phyloP scores from a whole-genome alignment of 805 yeast species.

The Wickerhamiella lipophila region DNA sequence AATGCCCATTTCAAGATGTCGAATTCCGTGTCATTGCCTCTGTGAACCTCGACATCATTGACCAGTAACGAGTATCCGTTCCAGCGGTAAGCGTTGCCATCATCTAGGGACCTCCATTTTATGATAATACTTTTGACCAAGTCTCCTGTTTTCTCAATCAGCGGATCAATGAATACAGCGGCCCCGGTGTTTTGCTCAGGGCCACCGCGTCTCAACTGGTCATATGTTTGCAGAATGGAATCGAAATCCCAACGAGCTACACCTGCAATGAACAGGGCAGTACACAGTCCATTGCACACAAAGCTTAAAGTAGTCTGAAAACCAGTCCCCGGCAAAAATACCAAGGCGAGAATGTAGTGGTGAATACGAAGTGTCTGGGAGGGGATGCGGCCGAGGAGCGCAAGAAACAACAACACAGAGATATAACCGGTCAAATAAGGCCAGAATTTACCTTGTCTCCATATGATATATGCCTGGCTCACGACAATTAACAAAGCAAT shows the following conservation, averaged over 20 bases:
- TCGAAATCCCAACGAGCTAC: slow-evolving; percentile 90
- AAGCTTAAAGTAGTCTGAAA: slow-evolving; percentile 31
- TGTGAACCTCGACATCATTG: slow-evolving; percentile 67
- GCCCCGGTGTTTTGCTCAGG: slow-evolving; percentile 30
- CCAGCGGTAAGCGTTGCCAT: slow-evolving; percentile 14
- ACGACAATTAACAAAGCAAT: slow-evolving; percentile 43
- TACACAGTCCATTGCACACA: slow-evolving; percentile 67
- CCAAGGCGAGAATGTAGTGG: slow-evolving; percentile 67
- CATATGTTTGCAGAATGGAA: slow-evolving; percentile 66
- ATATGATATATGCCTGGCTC: slow-evolving; percentile 63
- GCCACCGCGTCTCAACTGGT: slow-evolving; percentile 57
- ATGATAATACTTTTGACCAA: slow-evolving; percentile 24
- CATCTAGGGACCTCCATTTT: slow-evolving; percentile 19
- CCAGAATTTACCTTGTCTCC: slow-evolving; percentile 51
- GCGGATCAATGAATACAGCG: slow-evolving; percentile 18
- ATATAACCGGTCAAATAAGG: slow-evolving; percentile 46
- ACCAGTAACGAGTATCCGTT: slow-evolving; percentile 52
- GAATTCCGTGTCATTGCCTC: slow-evolving; percentile 40
- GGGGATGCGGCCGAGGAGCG: slow-evolving; percentile 40
- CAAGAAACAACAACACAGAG: slow-evolving; percentile 33
- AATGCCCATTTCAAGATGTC: slow-evolving; percentile 17
- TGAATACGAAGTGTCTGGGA: slow-evolving; percentile 65
- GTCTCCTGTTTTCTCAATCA: not conserved
- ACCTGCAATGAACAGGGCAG: slow-evolving; percentile 75
- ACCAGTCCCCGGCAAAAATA: slow-evolving; percentile 78